Evolutionary conservation across 495 filamentous ascomycete species (phyloP).

Genomic region (Niebla homalea): DNA sequence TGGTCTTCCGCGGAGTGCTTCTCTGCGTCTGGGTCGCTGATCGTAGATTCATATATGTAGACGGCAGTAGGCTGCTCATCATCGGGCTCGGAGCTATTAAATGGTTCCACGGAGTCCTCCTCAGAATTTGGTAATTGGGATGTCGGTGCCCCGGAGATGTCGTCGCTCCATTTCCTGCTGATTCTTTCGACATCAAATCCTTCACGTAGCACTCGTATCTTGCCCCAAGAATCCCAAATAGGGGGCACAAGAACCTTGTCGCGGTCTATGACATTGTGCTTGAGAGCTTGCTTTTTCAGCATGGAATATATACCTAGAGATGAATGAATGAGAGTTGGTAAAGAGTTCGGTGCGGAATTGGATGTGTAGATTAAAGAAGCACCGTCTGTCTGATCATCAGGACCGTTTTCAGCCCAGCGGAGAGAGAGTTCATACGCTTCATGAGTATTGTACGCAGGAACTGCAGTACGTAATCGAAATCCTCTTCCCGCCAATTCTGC

Average conservation of each 20-base stretch:
- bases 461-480: slow-evolving; percentile 85
- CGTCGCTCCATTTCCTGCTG: slow-evolving; percentile 70
- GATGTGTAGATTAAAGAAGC: slow-evolving; percentile 85
- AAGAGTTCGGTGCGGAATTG: slow-evolving; percentile 60
- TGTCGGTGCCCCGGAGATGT: slow-evolving; percentile 46
- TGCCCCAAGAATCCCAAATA: slow-evolving; percentile 98
- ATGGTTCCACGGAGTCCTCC: not conserved
- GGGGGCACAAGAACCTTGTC: slow-evolving; percentile 89
- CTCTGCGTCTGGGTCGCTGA: slow-evolving; percentile 47
- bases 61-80: slow-evolving; percentile 41
- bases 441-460: slow-evolving; percentile 75
- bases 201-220: slow-evolving; percentile 87
- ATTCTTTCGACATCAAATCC: slow-evolving; percentile 84
- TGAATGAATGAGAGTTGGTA: slow-evolving; percentile 76
- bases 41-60: slow-evolving; percentile 62
- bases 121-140: not conserved
- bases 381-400: slow-evolving; percentile 45
- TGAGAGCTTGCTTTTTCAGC: slow-evolving; percentile 66
- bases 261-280: slow-evolving; percentile 90
- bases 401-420: not conserved
- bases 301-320: slow-evolving; percentile 83
- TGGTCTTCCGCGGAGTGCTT: slow-evolving; percentile 21
- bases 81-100: not conserved
- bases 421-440: slow-evolving; percentile 47
- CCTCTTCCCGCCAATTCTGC: slow-evolving; percentile 81